phyloP scores from a whole-genome alignment of 73 alveolate species.

The Breviolum minutum region DNA sequence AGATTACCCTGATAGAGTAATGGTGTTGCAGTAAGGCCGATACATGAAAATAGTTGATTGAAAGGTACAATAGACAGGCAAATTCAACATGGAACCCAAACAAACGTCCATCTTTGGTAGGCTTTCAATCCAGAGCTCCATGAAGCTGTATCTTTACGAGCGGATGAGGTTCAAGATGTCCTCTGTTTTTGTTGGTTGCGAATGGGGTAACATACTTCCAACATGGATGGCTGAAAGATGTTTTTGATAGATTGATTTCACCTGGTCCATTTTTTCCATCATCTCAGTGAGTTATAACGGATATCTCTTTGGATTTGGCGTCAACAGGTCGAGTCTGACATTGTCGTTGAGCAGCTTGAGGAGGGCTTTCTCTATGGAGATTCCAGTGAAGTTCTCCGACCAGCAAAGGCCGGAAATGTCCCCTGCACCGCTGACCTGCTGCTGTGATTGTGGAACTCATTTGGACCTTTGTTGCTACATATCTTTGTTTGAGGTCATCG shows the following conservation, averaged over 20 bases:
- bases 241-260: too few relatives aligned
- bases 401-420: slow-evolving; percentile 47
- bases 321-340: slow-evolving; percentile 23
- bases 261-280: too few relatives aligned
- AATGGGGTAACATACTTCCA: neutral
- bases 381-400: slow-evolving; percentile 46
- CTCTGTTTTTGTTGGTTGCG: neutral
- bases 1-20: too few relatives aligned
- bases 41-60: too few relatives aligned
- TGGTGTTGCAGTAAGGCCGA: too few relatives aligned
- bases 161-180: neutral
- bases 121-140: slow-evolving; percentile 55
- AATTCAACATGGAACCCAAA: too few relatives aligned
- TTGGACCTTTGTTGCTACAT: too few relatives aligned
- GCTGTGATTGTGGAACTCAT: too few relatives aligned
- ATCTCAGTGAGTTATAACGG: neutral
- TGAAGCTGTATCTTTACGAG: slow-evolving; percentile 49
- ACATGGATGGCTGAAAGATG: too few relatives aligned
- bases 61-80: too few relatives aligned
- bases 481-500: slow-evolving; percentile 12
- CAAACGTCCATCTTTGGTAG: slow-evolving; percentile 1
- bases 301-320: neutral
- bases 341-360: slow-evolving; percentile 78
- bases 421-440: too few relatives aligned
- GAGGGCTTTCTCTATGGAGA: slow-evolving; percentile 77